phyloP scores from a whole-genome alignment of 108 stramenopile genomes.

The Stephanodiscus triporus region DNA sequence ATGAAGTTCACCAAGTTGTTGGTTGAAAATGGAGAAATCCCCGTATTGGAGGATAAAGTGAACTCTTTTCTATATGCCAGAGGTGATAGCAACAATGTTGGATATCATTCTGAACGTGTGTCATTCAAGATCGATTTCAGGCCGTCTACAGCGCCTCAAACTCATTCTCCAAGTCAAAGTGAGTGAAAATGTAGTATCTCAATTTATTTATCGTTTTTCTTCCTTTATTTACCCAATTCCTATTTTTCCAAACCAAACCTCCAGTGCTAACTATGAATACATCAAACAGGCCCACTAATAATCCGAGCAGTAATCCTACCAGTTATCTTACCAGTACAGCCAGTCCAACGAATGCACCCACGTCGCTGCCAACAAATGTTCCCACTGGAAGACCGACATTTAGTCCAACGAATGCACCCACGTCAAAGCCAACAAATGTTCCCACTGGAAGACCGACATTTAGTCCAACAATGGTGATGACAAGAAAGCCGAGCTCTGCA shows the following conservation, averaged over 20 bases:
- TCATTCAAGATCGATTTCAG: conserved; percentile 19
- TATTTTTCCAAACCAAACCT: too few relatives aligned
- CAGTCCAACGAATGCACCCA: too few relatives aligned
- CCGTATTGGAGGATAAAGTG: conserved; percentile 33
- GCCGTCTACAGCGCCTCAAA: too few relatives aligned
- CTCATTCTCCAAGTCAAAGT: too few relatives aligned
- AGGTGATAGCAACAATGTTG: conserved; percentile 41
- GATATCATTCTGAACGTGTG: conserved; percentile 37
- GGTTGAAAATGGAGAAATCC: conserved; percentile 53
- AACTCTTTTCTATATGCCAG: conserved; percentile 56
- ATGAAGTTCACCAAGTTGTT: conserved; percentile 67
- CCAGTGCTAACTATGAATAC: neutral
- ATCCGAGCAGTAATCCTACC: conserved; percentile 1
- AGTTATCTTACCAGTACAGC: too few relatives aligned
- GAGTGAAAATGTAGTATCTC: too few relatives aligned
- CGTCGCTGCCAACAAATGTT: neutral
- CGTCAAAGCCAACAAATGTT: neutral
- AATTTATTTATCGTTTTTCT: too few relatives aligned
- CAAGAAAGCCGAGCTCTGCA: neutral
- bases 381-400: neutral
- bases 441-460: neutral
- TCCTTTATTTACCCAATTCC: too few relatives aligned
- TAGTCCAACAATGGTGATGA: too few relatives aligned
- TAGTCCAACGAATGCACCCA: too few relatives aligned
- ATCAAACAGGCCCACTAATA: conserved; percentile 4